Conservation (phyloP, 306 rosid genomes). For the Leucaena leucocephala region DNA sequence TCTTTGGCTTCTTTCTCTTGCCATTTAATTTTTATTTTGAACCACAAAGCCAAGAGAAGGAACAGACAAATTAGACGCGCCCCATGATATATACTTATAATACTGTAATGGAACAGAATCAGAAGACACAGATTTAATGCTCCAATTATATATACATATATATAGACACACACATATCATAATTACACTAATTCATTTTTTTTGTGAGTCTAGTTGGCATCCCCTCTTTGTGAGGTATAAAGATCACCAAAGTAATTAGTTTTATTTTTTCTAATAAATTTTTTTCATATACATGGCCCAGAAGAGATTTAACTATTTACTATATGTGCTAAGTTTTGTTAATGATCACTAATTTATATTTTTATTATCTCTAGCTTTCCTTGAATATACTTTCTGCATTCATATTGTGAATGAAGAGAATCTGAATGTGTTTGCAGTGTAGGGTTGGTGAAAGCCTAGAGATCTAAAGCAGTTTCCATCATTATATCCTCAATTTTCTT, state of each 20-base stretch:
- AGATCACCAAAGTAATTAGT: too few species aligned
- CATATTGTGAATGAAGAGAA: not conserved
- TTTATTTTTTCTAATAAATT: too few species aligned
- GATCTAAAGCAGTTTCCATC: slow-evolving; percentile 22
- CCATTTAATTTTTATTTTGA: not conserved
- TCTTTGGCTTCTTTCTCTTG: slow-evolving; percentile 8
- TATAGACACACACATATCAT: not conserved
- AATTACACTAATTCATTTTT: not conserved
- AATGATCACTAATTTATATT: too few species aligned
- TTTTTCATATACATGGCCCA: too few species aligned
- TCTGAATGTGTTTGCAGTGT: not conserved
- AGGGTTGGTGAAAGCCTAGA: slow-evolving; percentile 38
- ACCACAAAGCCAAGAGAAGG: not conserved
- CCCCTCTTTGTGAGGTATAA: too few species aligned
- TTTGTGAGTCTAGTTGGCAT: not conserved
- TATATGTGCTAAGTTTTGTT: too few species aligned
- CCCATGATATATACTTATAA: not conserved
- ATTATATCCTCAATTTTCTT: not conserved
- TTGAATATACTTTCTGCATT: not conserved
- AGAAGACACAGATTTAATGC: slow-evolving; percentile 30
- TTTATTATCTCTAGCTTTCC: not conserved
- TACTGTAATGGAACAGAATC: slow-evolving; percentile 43
- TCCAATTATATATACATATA: not conserved
- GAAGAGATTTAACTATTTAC: too few species aligned
- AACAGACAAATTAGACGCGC: not conserved